These are phyloP conservation scores for Periconia macrospinosa DNA, from an alignment of 2,329 filamentous ascomycete genomes.

Conservation along the genomic window DNA sequence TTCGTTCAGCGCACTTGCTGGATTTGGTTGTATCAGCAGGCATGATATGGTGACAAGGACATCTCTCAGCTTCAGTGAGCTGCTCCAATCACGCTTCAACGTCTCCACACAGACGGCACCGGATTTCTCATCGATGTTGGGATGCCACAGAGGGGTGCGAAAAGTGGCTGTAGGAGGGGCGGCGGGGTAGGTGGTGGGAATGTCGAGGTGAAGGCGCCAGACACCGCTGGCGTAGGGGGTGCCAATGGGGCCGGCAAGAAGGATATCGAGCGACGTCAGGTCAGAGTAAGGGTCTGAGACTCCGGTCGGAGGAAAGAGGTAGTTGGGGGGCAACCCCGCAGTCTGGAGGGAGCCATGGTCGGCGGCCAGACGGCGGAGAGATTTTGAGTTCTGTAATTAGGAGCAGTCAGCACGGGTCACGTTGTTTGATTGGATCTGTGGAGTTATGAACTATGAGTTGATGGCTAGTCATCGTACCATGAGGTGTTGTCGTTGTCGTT, in stretches of 20 bases:
- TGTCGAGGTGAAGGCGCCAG: conserved; percentile 62
- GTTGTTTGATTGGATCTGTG: neutral
- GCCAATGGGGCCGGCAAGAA: conserved; percentile 61
- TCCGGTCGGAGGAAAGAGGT: conserved; percentile 54
- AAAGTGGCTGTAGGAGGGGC: conserved; percentile 61
- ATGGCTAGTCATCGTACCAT: too few species aligned
- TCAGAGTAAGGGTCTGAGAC: conserved; percentile 49
- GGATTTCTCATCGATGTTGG: conserved; percentile 64
- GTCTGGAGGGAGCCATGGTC: conserved; percentile 62
- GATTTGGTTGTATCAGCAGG: conserved; percentile 65
- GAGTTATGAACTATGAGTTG: neutral
- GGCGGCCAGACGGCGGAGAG: conserved; percentile 60
- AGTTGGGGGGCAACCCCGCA: conserved; percentile 61
- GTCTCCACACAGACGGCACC: conserved; percentile 67
- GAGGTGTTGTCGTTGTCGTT: too few species aligned
- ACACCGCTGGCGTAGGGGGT: conserved; percentile 63
- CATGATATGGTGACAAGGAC: conserved; percentile 63
- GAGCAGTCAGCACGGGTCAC: neutral
- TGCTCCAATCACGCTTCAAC: conserved; percentile 65
- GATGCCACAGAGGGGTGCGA: conserved; percentile 64
- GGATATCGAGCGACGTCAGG: conserved; percentile 59
- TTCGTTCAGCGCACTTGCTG: conserved; percentile 65
- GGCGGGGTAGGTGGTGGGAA: conserved; percentile 59
- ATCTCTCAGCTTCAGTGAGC: conserved; percentile 60
- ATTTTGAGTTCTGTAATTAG: conserved; percentile 48